Conservation (phyloP, 768 basidiomycete species). For the Asterophora parasitica region DNA sequence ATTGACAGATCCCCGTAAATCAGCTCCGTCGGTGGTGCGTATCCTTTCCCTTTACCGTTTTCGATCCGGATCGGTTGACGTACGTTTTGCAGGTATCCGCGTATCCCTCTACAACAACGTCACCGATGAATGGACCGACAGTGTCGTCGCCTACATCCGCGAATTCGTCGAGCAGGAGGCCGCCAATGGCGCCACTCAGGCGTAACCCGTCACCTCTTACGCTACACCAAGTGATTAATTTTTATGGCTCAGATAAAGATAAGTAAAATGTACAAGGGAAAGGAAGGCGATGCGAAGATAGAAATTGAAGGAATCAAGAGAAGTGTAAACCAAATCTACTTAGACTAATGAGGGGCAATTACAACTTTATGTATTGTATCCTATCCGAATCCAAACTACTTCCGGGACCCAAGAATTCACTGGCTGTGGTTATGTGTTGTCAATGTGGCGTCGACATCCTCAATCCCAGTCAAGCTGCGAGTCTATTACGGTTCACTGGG, state of each 20-base stretch:
- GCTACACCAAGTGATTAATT: too few species aligned
- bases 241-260: too few species aligned
- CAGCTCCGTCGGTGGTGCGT: conserved; percentile 53
- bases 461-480: too few species aligned
- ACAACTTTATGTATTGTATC: too few species aligned
- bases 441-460: too few species aligned
- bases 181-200: conserved; percentile 7
- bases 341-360: conserved; percentile 10
- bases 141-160: conserved; percentile 53
- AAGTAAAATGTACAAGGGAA: too few species aligned
- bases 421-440: too few species aligned
- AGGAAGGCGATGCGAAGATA: not conserved
- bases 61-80: not conserved
- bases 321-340: conserved; percentile 1
- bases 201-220: too few species aligned
- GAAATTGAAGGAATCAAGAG: not conserved
- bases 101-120: conserved; percentile 89
- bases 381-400: too few species aligned
- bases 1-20: not conserved
- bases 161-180: conserved; percentile 38
- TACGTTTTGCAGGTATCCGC: conserved; percentile 52
- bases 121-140: conserved; percentile 66
- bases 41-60: not conserved
- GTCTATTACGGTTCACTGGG: too few species aligned
- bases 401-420: too few species aligned